Conservation (phyloP, 1,284 basidiomycete genomes). For the Trametes polyzona region DNA sequence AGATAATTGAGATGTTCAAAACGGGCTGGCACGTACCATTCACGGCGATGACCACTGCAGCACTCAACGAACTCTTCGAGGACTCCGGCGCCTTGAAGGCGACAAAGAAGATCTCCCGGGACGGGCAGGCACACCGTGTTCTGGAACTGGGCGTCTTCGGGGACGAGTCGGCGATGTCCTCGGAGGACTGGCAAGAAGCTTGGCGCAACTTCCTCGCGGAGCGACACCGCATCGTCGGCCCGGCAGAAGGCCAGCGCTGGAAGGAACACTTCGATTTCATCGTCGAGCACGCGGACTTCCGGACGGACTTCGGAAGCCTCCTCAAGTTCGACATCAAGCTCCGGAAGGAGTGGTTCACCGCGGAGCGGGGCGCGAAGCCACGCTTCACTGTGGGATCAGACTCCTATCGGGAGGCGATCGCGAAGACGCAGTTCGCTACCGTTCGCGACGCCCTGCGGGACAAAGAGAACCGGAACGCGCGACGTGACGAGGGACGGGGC, state of each 20-base stretch:
- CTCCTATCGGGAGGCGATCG: no score
- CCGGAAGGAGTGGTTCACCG: neutral
- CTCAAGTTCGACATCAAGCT: constrained; percentile 15
- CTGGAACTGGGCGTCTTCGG: neutral
- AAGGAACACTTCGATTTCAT: constrained; percentile 1
- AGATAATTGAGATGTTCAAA: neutral
- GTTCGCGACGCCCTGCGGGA: no score
- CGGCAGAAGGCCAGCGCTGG: no score
- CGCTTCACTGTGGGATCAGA: neutral
- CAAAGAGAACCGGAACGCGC: no score
- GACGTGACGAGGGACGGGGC: no score
- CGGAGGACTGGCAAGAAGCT: constrained; percentile 10
- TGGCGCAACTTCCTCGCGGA: constrained; percentile 5
- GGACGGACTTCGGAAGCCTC: neutral
- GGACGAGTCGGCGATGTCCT: neutral
- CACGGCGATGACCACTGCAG: neutral
- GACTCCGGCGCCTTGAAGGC: neutral
- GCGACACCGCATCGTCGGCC: neutral
- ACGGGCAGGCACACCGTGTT: neutral
- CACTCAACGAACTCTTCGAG: neutral
- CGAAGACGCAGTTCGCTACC: no score
- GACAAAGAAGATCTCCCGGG: neutral
- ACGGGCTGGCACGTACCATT: neutral
- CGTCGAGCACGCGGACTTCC: neutral
- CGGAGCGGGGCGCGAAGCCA: neutral